Conservation (phyloP, 257 asterid genomes). For the Solanum medicagineum region DNA sequence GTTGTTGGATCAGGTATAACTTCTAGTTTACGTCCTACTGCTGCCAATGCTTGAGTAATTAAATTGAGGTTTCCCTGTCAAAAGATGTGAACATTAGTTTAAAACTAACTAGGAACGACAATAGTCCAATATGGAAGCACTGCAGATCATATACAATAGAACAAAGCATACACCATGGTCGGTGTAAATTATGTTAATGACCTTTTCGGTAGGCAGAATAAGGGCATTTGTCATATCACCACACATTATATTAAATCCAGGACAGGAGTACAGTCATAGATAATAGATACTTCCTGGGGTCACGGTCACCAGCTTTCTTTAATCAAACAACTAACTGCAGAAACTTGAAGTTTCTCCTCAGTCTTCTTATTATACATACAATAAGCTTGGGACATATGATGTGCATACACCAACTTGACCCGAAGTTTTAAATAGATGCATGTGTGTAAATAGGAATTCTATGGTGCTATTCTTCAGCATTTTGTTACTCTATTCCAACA, state of each 20-base stretch:
- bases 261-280: background rate
- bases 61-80: conserved; percentile 86
- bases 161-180: background rate
- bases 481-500: background rate
- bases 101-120: background rate
- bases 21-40: conserved; percentile 78
- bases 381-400: background rate
- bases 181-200: background rate
- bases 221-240: background rate
- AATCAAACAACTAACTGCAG: background rate
- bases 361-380: background rate
- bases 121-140: background rate
- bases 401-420: background rate
- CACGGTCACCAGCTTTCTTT: background rate
- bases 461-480: background rate
- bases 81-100: background rate
- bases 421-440: background rate
- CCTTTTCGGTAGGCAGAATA: background rate
- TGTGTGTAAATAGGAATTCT: background rate
- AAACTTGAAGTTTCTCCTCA: background rate
- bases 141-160: background rate
- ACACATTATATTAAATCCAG: background rate
- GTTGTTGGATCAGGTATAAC: conserved; percentile 97
- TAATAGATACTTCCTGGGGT: background rate
- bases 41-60: conserved; percentile 92